Base-by-base conservation (phyloP, 2,329 filamentous ascomycete species). In the Aspergillus sp. region DNA sequence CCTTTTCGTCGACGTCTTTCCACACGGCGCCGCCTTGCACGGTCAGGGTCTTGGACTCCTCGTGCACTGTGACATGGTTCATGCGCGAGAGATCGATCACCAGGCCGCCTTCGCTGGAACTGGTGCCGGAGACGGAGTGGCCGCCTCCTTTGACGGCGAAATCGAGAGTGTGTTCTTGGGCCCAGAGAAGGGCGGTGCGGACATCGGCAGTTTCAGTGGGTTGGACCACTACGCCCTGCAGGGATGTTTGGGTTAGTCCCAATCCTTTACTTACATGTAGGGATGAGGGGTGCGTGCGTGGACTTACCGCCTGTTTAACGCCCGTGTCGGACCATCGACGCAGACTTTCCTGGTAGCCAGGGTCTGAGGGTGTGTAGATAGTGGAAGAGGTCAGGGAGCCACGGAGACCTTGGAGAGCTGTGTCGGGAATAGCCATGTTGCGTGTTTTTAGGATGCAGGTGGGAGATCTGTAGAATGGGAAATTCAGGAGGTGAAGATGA, bases 61-160 rank as follows among this genome's bases (percentile, higher is more conserved):
- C 20, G 54, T 87, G 77, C 9, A 87, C 82, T 0, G 69, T 73
- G 11, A 86, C 82, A 0, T 72, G 66, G 2, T 80, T 77, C 80
- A 88, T 82, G 29, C 78, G 73, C 2, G 77, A 77, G 16, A 88
- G 76, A 65, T 87, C 84, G 57, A 88, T 80, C 10, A 87, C 80
- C 47, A 87, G 73, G 5, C 84, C 85, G n/a, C 81, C 80, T 29
- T 80, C 69, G 1, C 82, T 82, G 1, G 82, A 84, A 10, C 81
- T 82, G 4, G 80, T 78, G 4, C 84, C 84, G 1, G 80, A 78
- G 0, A 84, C 84, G 2, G 82, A 83, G 71, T 87, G 68, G 3
- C 72, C 70, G 12, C 72, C 69, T 4, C 71, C 68, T 55, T 71
- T 68, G 10, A 73, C 65, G 7, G 70, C 71, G 49, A 73, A 50